phyloP scores from a whole-genome alignment of 768 basidiomycete species.

The Mycena vulgaris region DNA sequence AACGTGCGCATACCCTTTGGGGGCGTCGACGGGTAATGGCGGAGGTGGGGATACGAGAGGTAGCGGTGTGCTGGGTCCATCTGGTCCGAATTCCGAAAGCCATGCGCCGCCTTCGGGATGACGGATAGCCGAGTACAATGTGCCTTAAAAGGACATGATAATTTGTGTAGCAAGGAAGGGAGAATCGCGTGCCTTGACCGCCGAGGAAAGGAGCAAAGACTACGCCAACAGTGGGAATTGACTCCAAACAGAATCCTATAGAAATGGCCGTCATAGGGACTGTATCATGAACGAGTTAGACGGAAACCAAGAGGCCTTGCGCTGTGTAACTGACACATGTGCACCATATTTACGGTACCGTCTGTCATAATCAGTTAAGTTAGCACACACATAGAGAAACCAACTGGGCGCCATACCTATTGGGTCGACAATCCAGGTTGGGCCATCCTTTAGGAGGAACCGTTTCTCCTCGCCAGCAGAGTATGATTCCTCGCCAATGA shows the following conservation, averaged over 20 bases:
- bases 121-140: slow-evolving; percentile 44
- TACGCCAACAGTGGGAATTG: slow-evolving; percentile 42
- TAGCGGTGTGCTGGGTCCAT: slow-evolving; percentile 39
- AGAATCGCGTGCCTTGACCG: slow-evolving; percentile 37
- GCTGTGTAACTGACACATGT: slow-evolving; percentile 41
- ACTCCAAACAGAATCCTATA: slow-evolving; percentile 43
- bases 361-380: slow-evolving; percentile 9
- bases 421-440: slow-evolving; percentile 46
- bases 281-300: slow-evolving; percentile 11
- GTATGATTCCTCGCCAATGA: slow-evolving; percentile 47
- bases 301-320: background rate
- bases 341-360: slow-evolving; percentile 45
- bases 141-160: slow-evolving; percentile 27
- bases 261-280: slow-evolving; percentile 46
- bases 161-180: background rate
- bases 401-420: slow-evolving; percentile 38
- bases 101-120: slow-evolving; percentile 46
- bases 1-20: slow-evolving; percentile 37
- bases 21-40: slow-evolving; percentile 42
- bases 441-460: slow-evolving; percentile 42
- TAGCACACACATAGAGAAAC: slow-evolving; percentile 22
- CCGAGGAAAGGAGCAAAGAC: slow-evolving; percentile 46
- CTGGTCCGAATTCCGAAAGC: slow-evolving; percentile 41
- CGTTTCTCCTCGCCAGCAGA: slow-evolving; percentile 44
- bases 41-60: slow-evolving; percentile 42